phyloP scores from a whole-genome alignment of 2,329 filamentous ascomycete genomes.

The Hypoxylon sp. region DNA sequence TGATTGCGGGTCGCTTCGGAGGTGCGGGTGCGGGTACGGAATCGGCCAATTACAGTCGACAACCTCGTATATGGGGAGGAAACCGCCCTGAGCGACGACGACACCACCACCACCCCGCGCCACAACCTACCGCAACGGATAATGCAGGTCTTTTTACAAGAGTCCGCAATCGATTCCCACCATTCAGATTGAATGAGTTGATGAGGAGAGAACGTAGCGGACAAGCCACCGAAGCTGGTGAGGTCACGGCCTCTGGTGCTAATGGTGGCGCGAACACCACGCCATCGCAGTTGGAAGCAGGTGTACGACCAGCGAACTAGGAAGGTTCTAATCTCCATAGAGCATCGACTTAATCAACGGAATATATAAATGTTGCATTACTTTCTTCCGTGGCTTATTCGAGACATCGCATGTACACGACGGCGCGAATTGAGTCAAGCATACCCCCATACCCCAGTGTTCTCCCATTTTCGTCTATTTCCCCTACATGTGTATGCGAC shows the following conservation, averaged over 20 bases:
- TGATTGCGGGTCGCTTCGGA: constrained; percentile 48
- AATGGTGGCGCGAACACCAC: constrained; percentile 49
- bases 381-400: constrained; percentile 27
- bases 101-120: constrained; percentile 21
- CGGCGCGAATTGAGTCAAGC: constrained; percentile 26
- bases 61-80: constrained; percentile 43
- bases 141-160: constrained; percentile 45
- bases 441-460: constrained; percentile 37
- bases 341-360: constrained; percentile 40
- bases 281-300: constrained; percentile 65
- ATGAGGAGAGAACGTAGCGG: constrained; percentile 50
- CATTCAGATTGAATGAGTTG: constrained; percentile 47
- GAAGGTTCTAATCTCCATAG: constrained; percentile 41
- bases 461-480: constrained; percentile 4
- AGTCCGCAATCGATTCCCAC: constrained; percentile 50
- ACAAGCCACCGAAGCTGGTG: constrained; percentile 34
- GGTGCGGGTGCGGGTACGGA: constrained; percentile 39
- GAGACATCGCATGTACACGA: constrained; percentile 35
- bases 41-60: constrained; percentile 34
- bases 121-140: constrained; percentile 32
- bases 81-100: constrained; percentile 36
- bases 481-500: neutral
- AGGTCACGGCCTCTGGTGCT: constrained; percentile 48
- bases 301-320: constrained; percentile 54
- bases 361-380: constrained; percentile 44